Evolutionary conservation across 78 protist species (phyloP), one percentile per base, ranked within the genome.

Genomic region (Cavenderia fasciculata): DNA sequence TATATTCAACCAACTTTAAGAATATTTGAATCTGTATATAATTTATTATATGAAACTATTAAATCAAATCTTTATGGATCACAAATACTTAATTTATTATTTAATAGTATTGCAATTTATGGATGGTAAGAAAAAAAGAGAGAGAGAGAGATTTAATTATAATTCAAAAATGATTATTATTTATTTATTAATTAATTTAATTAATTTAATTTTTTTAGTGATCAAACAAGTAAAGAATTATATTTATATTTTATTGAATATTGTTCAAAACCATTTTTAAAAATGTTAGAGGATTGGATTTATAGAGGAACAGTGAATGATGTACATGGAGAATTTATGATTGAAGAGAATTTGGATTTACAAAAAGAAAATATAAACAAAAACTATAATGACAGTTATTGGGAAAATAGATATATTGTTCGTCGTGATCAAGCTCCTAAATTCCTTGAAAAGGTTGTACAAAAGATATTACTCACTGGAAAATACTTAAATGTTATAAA

Each of bases 401-500:
- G 96, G 95, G 85, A 79, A 23, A 14, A 8, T 44, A 66, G 96
- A 21, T 94, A 86, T 85, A 46, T 59, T 16, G 14, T 85, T 4
- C 46, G 40, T 11, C 41, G 36, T 18, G 56, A 49, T n/a, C 76
- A 62, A 27, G 57, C 74, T 16, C 95, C 95, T n/a, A 49, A 41
- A 27, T 94, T 92, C 29, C 56, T 95, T 8, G 36, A 31, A 21
- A 0, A 29, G 23, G 61, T 38, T 21, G 31, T 76, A 16, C 46
- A 14, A 11, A 47, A 43, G 59, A 31, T 89, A 19, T 69, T 95
- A 21, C 34, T 41, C 23, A 36, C 96, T 19, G 97, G 97, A 54
- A 95, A 95, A 82, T 77, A 90, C n/a, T 70, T 95, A 27, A 92
- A 94, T 49, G 96, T 95, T 6, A 41, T 94, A 0, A 54, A 86